phyloP scores from a whole-genome alignment of 2,329 filamentous ascomycete genomes.

The Microcera coccophila region DNA sequence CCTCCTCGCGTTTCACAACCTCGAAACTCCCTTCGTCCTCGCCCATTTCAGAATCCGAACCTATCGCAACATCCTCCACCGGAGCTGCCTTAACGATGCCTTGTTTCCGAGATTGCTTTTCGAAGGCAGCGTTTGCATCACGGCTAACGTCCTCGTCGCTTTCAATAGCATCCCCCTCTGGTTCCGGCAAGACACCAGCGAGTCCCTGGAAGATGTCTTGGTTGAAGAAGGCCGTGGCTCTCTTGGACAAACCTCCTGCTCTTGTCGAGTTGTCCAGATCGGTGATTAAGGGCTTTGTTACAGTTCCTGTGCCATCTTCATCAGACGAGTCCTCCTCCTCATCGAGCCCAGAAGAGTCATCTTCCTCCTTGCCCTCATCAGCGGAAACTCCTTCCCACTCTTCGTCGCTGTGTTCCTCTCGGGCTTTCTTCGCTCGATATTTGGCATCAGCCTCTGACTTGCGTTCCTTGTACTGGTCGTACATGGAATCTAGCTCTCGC shows the following conservation, averaged over 20 bases:
- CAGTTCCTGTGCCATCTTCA: slow-evolving; percentile 26
- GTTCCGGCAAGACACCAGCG: slow-evolving; percentile 58
- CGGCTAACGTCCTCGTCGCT: slow-evolving; percentile 29
- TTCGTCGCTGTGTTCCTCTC: slow-evolving; percentile 75
- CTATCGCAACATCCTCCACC: slow-evolving; percentile 22
- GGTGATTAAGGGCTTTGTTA: slow-evolving; percentile 31
- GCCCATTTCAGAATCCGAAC: slow-evolving; percentile 32
- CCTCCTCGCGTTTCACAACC: slow-evolving; percentile 47
- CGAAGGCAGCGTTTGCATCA: slow-evolving; percentile 26
- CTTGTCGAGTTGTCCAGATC: slow-evolving; percentile 44
- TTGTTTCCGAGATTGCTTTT: slow-evolving; percentile 25
- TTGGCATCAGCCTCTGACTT: slow-evolving; percentile 80
- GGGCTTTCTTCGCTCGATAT: slow-evolving; percentile 82
- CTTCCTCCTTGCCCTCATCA: slow-evolving; percentile 52
- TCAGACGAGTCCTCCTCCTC: slow-evolving; percentile 46
- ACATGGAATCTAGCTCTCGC: slow-evolving; percentile 79
- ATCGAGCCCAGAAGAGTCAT: slow-evolving; percentile 53
- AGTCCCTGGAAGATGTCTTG: slow-evolving; percentile 92
- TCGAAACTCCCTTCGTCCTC: slow-evolving; percentile 55
- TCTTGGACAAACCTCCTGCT: slow-evolving; percentile 63
- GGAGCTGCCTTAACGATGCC: slow-evolving; percentile 16
- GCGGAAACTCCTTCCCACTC: slow-evolving; percentile 90
- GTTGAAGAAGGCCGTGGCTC: slow-evolving; percentile 85
- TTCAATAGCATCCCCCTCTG: slow-evolving; percentile 21
- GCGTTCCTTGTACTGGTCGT: slow-evolving; percentile 77